These are phyloP conservation scores for Globisporangium viniferum DNA, from an alignment of 352 stramenopile genomes.

Conservation along the genomic window DNA sequence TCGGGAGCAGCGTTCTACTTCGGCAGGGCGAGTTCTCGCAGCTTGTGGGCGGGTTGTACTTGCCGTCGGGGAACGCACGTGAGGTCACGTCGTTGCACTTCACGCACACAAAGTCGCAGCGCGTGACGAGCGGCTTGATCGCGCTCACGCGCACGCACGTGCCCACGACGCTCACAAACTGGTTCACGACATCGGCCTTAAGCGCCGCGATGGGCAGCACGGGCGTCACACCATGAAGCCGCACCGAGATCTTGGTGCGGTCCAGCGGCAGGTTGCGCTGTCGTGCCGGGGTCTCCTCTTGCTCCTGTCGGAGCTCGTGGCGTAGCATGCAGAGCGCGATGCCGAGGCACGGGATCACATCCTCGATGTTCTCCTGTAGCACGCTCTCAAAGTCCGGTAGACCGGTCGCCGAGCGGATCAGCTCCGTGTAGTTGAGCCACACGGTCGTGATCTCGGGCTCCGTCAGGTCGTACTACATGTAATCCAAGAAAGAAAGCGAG, in stretches of 20 bases:
- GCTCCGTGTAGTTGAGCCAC: constrained; percentile 50
- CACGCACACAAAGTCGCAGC: constrained; percentile 84
- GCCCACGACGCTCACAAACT: constrained; percentile 70
- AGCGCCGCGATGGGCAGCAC: constrained; percentile 63
- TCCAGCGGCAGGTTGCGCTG: constrained; percentile 42
- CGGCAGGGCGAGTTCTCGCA: constrained; percentile 69
- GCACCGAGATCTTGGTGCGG: constrained; percentile 51
- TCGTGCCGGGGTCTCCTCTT: constrained; percentile 40
- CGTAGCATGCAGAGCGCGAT: constrained; percentile 64
- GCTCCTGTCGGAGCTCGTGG: constrained; percentile 50
- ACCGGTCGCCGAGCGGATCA: constrained; percentile 37
- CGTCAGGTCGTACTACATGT: constrained; percentile 42
- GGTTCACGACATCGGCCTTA: constrained; percentile 72
- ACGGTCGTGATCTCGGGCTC: constrained; percentile 43
- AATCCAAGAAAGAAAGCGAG: neutral
- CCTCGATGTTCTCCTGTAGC: constrained; percentile 52
- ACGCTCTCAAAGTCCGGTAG: constrained; percentile 52
- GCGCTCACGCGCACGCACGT: constrained; percentile 82
- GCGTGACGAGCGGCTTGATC: constrained; percentile 82
- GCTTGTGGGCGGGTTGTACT: constrained; percentile 60
- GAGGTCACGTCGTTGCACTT: constrained; percentile 77
- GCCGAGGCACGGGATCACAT: constrained; percentile 61
- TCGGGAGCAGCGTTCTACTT: constrained; percentile 66
- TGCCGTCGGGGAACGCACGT: constrained; percentile 73
- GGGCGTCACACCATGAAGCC: constrained; percentile 65